phyloP scores from a whole-genome alignment of 148 eudicot genomes.

The Camellia granthamiana region DNA sequence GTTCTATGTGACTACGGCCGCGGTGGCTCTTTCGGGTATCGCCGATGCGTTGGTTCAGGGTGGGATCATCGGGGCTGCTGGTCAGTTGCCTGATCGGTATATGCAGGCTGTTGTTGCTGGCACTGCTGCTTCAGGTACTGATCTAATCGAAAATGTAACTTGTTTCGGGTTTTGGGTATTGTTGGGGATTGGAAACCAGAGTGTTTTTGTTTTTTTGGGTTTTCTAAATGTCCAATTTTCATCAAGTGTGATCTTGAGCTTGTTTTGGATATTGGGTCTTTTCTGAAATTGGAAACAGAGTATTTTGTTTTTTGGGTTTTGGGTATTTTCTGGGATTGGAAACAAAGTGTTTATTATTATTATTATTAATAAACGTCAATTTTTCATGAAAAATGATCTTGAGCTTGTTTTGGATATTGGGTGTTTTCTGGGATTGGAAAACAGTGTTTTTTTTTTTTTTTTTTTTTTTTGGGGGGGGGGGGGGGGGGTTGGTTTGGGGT shows the following conservation, averaged over 20 bases:
- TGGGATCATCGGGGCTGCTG: conserved; percentile 66
- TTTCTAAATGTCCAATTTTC: too few relatives aligned
- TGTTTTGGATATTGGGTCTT: conserved; percentile 35
- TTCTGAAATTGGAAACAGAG: conserved; percentile 1
- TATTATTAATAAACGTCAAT: too few relatives aligned
- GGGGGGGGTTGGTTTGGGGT: too few relatives aligned
- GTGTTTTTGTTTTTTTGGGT: not conserved
- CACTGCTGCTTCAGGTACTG: conserved; percentile 50
- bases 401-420: too few relatives aligned
- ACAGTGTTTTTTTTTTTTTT: too few relatives aligned
- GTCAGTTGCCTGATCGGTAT: conserved; percentile 74
- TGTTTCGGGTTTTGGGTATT: conserved; percentile 34
- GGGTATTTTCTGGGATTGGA: too few relatives aligned
- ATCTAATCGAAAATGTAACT: not conserved
- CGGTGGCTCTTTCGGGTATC: conserved; percentile 54
- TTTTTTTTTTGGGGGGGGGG: too few relatives aligned
- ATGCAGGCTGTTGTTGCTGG: conserved; percentile 84
- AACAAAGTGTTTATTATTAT: too few relatives aligned
- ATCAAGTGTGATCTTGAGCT: not conserved
- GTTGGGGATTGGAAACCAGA: not conserved
- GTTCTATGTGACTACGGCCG: conserved; percentile 59
- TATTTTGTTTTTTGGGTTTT: too few relatives aligned
- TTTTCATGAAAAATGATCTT: too few relatives aligned
- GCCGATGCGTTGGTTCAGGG: conserved; percentile 87
- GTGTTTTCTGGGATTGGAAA: too few relatives aligned